Base-by-base conservation (phyloP, 2,329 filamentous ascomycete genomes). In the Cladosporium oxysporum region DNA sequence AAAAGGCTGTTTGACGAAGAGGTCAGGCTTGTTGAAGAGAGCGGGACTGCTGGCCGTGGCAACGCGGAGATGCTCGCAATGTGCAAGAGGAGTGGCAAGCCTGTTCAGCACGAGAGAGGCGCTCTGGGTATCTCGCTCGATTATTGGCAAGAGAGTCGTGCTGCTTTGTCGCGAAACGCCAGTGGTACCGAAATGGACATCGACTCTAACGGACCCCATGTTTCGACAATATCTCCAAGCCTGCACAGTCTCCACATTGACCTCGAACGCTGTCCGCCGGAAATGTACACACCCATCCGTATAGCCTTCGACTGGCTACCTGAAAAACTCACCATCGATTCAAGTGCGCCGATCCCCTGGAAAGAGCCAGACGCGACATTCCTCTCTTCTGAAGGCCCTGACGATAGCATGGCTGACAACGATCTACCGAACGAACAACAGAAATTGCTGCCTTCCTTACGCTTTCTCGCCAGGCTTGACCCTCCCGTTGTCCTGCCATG, bases 301-400 rank as follows among this genome's bases (percentile, higher is more conserved):
- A 84, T 92, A 44, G 91, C 91, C 0, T 84, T 90, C 66, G 82
- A 87, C 64, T 95, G 91, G 91, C 86, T 95, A 60, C 88, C 88
- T 10, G 83, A 88, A 29, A 79, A 83, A 1, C 82, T 93, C 88
- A 90, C 83, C 86, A 35, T 89, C 91, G 68, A 91, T 88, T 85
- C 85, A 67, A 87, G 5, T 82, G 87, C 33, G 73, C 35, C 63
- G 21, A 58, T 73, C 44, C 69, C 21, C 80, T 94, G 91, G 91
- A 83, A 88, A 49, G 89, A 93, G 66, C 91, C 91, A 0, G 84
- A 87, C 3, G 85, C 87, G 59, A 88, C 87, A 1, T 83, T 90
- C 31, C 74, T 90, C 14, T 63, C 60, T 2, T 60, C 67, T 16
- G 58, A 69, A 18, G 67, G 83, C 80, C 72, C 80, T 50, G 77